Percentiles rank a stretch among this genome's conserved stretches.
These are phyloP conservation scores for Pelagophyceae sp. DNA, from an alignment of 352 stramenopile species.

Conservation along the genomic window DNA sequence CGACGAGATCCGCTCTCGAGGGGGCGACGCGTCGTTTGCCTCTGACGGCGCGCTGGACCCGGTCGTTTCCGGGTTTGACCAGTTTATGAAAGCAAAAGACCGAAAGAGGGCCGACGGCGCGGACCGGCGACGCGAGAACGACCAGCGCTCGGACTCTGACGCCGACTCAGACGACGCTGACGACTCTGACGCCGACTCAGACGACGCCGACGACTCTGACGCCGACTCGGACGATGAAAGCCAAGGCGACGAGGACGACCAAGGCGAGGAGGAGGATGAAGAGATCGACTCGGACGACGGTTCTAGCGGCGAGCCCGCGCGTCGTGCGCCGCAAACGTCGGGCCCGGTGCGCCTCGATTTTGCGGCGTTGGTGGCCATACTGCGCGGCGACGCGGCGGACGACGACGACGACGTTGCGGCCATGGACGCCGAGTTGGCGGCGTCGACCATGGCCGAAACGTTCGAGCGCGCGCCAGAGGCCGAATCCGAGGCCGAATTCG, in stretches of 20 bases:
- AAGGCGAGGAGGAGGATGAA: not conserved
- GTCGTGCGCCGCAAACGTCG: too few species aligned
- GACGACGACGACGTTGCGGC: slow-evolving; percentile 29
- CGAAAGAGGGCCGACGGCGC: not conserved
- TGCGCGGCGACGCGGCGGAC: not conserved
- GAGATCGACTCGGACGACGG: too few species aligned
- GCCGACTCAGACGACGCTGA: slow-evolving; percentile 2
- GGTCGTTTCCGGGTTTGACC: not conserved
- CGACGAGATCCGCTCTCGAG: not conserved
- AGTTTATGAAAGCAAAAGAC: not conserved
- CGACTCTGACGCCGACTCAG: not conserved
- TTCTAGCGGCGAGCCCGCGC: too few species aligned
- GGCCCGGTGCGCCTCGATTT: too few species aligned
- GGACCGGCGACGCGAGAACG: not conserved
- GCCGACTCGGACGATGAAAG: not conserved
- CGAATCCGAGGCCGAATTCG: slow-evolving; percentile 11
- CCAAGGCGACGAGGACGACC: not conserved
- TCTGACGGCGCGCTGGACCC: not conserved
- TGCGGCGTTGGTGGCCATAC: not conserved
- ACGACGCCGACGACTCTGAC: not conserved
- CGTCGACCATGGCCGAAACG: slow-evolving; percentile 51
- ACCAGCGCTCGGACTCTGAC: not conserved
- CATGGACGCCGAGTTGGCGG: slow-evolving; percentile 58
- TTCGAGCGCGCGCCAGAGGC: slow-evolving; percentile 35
- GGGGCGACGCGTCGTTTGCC: not conserved